phyloP scores from a whole-genome alignment of 2,329 filamentous ascomycete species.

The Lachnellula cervina region DNA sequence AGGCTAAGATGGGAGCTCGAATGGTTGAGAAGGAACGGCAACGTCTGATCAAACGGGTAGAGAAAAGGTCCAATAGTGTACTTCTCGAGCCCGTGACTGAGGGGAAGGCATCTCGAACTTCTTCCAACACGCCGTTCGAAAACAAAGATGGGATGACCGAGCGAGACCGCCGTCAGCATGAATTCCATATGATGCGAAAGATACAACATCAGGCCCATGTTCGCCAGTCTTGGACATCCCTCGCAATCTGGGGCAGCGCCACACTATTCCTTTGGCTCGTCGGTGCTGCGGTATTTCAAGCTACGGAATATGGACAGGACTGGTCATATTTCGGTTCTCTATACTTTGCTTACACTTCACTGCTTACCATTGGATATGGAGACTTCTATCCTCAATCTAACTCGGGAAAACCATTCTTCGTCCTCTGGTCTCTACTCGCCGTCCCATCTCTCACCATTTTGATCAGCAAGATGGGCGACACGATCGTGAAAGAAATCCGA shows the following conservation, averaged over 20 bases:
- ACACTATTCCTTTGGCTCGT: slow-evolving; percentile 64
- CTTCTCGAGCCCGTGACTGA: slow-evolving; percentile 43
- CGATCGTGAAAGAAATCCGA: slow-evolving; percentile 61
- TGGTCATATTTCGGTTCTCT: slow-evolving; percentile 77
- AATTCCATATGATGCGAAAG: slow-evolving; percentile 75
- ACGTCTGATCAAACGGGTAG: slow-evolving; percentile 41
- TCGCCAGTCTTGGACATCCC: slow-evolving; percentile 69
- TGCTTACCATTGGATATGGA: slow-evolving; percentile 85
- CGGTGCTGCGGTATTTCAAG: slow-evolving; percentile 69
- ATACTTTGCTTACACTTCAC: slow-evolving; percentile 80
- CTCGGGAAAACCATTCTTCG: slow-evolving; percentile 77
- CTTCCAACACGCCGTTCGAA: slow-evolving; percentile 1
- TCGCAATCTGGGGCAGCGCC: slow-evolving; percentile 43
- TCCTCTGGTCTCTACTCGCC: slow-evolving; percentile 86
- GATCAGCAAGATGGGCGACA: slow-evolving; percentile 79
- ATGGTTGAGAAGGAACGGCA: slow-evolving; percentile 57
- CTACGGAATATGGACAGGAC: slow-evolving; percentile 44
- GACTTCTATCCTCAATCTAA: slow-evolving; percentile 74
- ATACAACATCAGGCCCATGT: slow-evolving; percentile 64
- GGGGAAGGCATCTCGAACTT: slow-evolving; percentile 4
- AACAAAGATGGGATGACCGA: slow-evolving; percentile 35
- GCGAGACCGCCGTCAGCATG: slow-evolving; percentile 58
- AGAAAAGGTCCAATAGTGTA: slow-evolving; percentile 40
- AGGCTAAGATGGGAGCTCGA: slow-evolving; percentile 48
- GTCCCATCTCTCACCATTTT: slow-evolving; percentile 85